Base-by-base conservation (phyloP, 805 yeast genomes). In the Yarrowia sp. region DNA sequence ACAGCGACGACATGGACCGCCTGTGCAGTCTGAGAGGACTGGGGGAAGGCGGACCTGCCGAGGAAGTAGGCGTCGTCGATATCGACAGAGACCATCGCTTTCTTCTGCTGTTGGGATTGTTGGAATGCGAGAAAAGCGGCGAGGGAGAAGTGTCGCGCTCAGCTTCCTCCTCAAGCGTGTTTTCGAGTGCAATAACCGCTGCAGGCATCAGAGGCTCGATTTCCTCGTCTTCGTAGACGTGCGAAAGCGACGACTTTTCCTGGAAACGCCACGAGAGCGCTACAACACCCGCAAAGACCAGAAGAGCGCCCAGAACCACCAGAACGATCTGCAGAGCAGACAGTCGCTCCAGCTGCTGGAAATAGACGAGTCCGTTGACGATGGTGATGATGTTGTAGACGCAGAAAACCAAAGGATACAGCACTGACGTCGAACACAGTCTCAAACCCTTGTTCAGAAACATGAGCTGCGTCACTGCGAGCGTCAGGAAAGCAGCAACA, bases 331-430 rank as follows among this genome's bases (percentile, higher is more conserved):
- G 78, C 22, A 64, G 31, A 9, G 66, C 63, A 3, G 75, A 67
- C 14, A 82, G 70, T 10, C 72, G 69, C 9, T 71, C 69, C 66
- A 85, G 75, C 68, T 85, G 89, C 46, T 80, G 73, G 63, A 80
- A 81, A 68, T 84, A 80, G 7, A 87, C 76, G 41, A 88, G 72
- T 16, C 88, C 85, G 72, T 89, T 89, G 65, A 83, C 75, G 33
- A 85, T 81, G 66, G 87, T 86, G 63, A 81, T 77, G 55, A 88
- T 74, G 75, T 89, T 91, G 77, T 87, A 90, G 46, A 89, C 83
- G 73, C 94, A 86, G 72, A 91, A 91, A 32, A 91, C 88, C 65
- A 91, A 75, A 0, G 97, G 97, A 70, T 90, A 91, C 31, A 91
- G 77, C 16, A 90, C 80, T 1, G 93, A 84, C 0, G 97, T 88